A percentile compares a stretch with the other conserved stretches of the same genome.
Evolutionary conservation across 192 early-diverging fungal genomes (phyloP).

Genomic region (Mortierella hygrophila): DNA sequence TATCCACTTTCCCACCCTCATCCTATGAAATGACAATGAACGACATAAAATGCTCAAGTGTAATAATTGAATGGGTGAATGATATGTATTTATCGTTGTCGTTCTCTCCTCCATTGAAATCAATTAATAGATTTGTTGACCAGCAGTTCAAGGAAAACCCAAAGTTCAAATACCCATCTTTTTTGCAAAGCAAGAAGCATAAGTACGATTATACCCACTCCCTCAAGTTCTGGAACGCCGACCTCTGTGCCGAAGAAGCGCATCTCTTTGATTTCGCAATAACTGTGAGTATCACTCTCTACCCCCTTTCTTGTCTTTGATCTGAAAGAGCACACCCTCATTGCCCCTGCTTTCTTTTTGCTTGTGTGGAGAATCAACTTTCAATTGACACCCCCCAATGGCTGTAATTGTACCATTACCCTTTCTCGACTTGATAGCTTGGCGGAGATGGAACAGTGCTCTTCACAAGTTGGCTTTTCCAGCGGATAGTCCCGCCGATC

Average conservation of each 20-base stretch:
- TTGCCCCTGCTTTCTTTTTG: too few species aligned
- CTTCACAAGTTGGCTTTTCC: constrained; percentile 93
- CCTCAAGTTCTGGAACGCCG: constrained; percentile 81
- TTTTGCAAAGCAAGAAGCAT: constrained; percentile 57
- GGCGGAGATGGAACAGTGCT: constrained; percentile 98
- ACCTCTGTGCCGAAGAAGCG: constrained; percentile 74
- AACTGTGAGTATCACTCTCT: constrained; percentile 65
- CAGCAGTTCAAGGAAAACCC: constrained; percentile 68
- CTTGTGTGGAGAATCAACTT: not conserved
- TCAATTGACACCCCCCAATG: not conserved
- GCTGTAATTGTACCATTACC: not conserved
- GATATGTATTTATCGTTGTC: not conserved
- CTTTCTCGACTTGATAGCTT: constrained; percentile 59
- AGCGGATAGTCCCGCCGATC: constrained; percentile 90
- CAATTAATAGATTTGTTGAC: constrained; percentile 69
- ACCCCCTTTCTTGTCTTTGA: not conserved
- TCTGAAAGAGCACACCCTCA: not conserved
- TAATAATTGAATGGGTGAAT: not conserved
- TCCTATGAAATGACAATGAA: not conserved
- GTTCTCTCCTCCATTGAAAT: not conserved
- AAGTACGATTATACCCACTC: constrained; percentile 56
- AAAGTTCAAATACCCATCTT: constrained; percentile 67
- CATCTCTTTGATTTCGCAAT: constrained; percentile 90
- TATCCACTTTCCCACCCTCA: constrained; percentile 6
- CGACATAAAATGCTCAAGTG: constrained; percentile 14